Percentiles rank a stretch among this genome's conserved stretches.
Evolutionary conservation across 2,329 filamentous ascomycete genomes (phyloP).

Genomic region (Penicillium concentricum): DNA sequence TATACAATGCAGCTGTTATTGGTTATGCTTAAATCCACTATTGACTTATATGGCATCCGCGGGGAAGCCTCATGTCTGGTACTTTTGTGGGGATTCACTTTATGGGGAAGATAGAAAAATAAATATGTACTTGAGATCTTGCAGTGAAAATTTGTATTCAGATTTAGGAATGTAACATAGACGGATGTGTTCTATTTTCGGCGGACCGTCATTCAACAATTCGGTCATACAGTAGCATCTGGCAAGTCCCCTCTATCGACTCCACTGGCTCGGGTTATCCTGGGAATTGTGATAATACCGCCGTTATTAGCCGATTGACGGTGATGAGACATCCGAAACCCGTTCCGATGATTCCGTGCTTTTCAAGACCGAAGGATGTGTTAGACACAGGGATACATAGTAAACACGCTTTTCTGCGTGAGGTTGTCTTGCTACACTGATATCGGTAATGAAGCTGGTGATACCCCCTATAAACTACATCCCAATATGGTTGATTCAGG

Average conservation of each 20-base stretch:
- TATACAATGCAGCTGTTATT: neutral
- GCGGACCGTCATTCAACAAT: neutral
- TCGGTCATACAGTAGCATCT: neutral
- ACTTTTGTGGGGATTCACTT: constrained; percentile 1
- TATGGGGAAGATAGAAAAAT: neutral
- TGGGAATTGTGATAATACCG: neutral
- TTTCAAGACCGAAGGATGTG: neutral
- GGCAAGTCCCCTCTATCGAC: neutral
- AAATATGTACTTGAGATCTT: neutral
- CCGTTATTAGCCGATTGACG: constrained; percentile 5
- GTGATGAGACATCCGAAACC: neutral
- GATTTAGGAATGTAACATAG: neutral
- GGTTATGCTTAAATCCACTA: constrained; percentile 4
- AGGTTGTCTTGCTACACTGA: neutral
- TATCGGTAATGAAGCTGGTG: neutral
- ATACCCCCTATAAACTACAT: neutral
- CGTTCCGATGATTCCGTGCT: neutral
- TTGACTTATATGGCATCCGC: neutral
- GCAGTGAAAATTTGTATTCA: neutral
- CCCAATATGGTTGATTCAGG: neutral
- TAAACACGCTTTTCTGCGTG: neutral
- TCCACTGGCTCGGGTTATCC: constrained; percentile 1
- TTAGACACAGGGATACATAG: neutral
- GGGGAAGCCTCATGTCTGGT: constrained; percentile 5
- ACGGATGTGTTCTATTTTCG: neutral